These are phyloP conservation scores for Tuctoria greenei DNA, from an alignment of 176 grass and related monocot genomes.

Conservation along the genomic window DNA sequence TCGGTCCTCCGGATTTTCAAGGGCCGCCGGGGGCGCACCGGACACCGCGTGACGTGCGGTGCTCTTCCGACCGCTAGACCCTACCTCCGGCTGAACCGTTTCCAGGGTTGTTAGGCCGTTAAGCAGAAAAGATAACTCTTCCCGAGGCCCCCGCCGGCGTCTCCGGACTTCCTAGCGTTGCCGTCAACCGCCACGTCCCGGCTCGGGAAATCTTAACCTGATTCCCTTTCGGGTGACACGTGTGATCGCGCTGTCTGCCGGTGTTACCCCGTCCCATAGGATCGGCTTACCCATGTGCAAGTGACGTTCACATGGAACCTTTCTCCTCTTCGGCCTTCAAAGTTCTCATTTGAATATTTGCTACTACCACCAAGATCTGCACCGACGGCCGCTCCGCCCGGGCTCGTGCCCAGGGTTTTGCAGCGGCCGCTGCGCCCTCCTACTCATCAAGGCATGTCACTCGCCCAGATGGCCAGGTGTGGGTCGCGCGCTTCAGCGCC, in stretches of 20 bases:
- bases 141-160: constrained; percentile 61
- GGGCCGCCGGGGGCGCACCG: constrained; percentile 33
- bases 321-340: constrained; percentile 84
- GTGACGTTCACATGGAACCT: constrained; percentile 83
- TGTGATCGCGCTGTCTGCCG: no score
- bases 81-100: constrained; percentile 65
- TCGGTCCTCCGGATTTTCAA: constrained; percentile 35
- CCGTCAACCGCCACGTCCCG: constrained; percentile 60
- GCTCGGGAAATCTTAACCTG: no score
- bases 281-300: constrained; percentile 80
- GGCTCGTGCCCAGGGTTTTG: constrained; percentile 68
- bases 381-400: constrained; percentile 55
- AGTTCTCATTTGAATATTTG: constrained; percentile 91
- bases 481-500: constrained; percentile 65
- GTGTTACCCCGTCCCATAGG: no score
- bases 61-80: constrained; percentile 61
- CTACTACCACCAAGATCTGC: constrained; percentile 84
- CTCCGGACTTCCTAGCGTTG: constrained; percentile 65
- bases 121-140: constrained; percentile 82
- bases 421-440: constrained; percentile 60
- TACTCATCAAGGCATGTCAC: constrained; percentile 63
- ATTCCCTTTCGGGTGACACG: no score
- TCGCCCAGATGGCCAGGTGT: no score
- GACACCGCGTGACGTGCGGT: constrained; percentile 57
- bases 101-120: constrained; percentile 64